Base-by-base conservation (phyloP, 495 filamentous ascomycete genomes). In the Aspergillus panamensis region DNA sequence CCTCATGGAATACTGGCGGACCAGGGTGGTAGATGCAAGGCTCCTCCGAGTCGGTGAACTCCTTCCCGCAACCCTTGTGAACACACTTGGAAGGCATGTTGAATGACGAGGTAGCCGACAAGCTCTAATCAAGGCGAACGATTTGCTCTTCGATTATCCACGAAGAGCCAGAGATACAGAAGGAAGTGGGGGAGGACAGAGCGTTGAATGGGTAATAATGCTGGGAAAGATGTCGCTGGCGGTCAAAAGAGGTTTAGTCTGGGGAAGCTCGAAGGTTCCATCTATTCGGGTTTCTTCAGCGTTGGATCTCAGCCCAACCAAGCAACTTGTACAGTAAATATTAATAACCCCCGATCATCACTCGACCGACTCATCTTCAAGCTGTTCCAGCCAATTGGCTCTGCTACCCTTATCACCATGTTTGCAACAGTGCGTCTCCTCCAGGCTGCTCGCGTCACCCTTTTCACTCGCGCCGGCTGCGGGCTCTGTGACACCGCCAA, bases 1-100 rank as follows among this genome's bases (percentile, higher is more conserved):
- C 94, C 78, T 99, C 94, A 71, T 99, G 94, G 72, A 99, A 99
- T 66, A 95, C 80, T 55, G 92, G 92, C 45, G 91, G 92, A 40
- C 92, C 92, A 48, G 93, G 91, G 76, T 97, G 94, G 74, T 96
- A 96, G 60, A 84, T 76, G 70, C 94, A 99, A 55, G 86, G 79
- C 70, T 97, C 95, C 43, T 92, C 84, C 6, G 84, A 73, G 71
- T 97, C 88, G 49, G 84, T 84, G 74, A 91, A 98, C 29, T 77
- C 69, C 80, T 96, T 99, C 65, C 87, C 90, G 73, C 94, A 98
- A 63, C 91, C 89, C 73, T 96, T 93, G 75, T 97, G 95, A 51
- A 96, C 89, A 71, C 94, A 98, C 77, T 95, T 97, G 65, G 87
- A 83, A 33, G 89, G 79, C 90, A 95, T 96, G 19, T 37, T 57